These are phyloP conservation scores for Boechera stricta DNA, from an alignment of 345 rosid species.

Conservation along the genomic window DNA sequence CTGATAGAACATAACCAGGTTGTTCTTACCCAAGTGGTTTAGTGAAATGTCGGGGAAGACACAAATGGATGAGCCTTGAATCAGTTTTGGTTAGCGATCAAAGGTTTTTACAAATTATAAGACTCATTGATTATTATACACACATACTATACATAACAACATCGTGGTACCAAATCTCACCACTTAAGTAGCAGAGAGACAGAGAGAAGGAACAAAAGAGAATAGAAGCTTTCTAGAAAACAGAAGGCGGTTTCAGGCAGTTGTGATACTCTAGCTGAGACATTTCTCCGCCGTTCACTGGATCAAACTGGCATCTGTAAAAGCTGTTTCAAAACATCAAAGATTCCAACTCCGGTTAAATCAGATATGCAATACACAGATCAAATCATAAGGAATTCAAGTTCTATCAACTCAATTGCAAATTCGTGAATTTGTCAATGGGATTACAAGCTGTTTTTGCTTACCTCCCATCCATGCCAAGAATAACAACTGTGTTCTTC, in stretches of 20 bases:
- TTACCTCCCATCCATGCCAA: constrained; percentile 98
- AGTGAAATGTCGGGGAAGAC: background rate
- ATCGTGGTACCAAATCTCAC: constrained; percentile 26
- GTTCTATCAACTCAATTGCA: background rate
- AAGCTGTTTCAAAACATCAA: constrained; percentile 61
- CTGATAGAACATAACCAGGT: background rate
- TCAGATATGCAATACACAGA: background rate
- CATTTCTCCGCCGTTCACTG: constrained; percentile 92
- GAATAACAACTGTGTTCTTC: constrained; percentile 84
- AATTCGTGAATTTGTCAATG: background rate
- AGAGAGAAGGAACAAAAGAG: background rate
- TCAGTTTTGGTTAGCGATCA: constrained; percentile 36
- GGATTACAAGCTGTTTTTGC: background rate
- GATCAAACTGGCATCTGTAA: constrained; percentile 90
- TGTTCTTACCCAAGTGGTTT: background rate
- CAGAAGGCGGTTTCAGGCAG: constrained; percentile 76
- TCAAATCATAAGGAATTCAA: background rate
- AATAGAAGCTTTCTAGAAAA: constrained; percentile 48
- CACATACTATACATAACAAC: constrained; percentile 42
- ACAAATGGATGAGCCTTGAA: constrained; percentile 8
- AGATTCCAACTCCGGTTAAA: constrained; percentile 6
- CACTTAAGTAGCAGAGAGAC: constrained; percentile 20
- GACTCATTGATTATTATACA: constrained; percentile 29
- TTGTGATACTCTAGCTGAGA: constrained; percentile 80
- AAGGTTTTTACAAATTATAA: constrained; percentile 16